Conservation (phyloP, 768 basidiomycete species). For the Russula brevipes region DNA sequence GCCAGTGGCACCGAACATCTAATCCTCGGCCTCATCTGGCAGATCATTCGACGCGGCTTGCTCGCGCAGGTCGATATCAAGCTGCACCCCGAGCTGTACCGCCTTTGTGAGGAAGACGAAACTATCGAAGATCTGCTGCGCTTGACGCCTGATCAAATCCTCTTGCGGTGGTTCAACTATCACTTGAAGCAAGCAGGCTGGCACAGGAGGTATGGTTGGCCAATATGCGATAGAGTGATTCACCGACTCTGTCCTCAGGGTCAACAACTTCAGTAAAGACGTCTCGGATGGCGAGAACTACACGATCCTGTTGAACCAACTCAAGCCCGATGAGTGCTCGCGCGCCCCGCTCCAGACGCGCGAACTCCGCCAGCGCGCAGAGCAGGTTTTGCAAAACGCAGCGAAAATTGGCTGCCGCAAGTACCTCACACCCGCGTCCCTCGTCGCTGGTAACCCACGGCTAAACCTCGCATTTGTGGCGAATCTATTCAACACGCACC, state of each 20-base stretch:
- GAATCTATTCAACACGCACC: slow-evolving; percentile 97
- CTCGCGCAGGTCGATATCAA: slow-evolving; percentile 97
- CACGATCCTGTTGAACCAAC: slow-evolving; percentile 90
- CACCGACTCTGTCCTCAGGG: slow-evolving; percentile 44
- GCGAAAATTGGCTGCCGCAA: slow-evolving; percentile 91
- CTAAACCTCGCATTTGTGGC: slow-evolving; percentile 98
- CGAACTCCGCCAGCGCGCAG: slow-evolving; percentile 80
- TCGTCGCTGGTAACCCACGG: slow-evolving; percentile 92
- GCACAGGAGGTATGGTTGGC: slow-evolving; percentile 60
- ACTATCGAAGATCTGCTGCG: slow-evolving; percentile 93
- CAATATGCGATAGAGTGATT: background rate
- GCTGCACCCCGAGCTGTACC: slow-evolving; percentile 93
- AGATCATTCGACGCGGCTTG: slow-evolving; percentile 90
- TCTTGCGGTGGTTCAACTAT: slow-evolving; percentile 99
- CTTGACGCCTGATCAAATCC: slow-evolving; percentile 93
- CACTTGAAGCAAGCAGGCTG: slow-evolving; percentile 95
- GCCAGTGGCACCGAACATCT: slow-evolving; percentile 93
- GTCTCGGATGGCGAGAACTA: slow-evolving; percentile 98
- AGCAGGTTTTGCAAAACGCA: slow-evolving; percentile 93
- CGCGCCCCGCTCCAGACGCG: slow-evolving; percentile 82
- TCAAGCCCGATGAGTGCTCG: slow-evolving; percentile 91
- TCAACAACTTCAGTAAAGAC: slow-evolving; percentile 96
- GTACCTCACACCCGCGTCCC: slow-evolving; percentile 87
- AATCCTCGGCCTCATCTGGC: slow-evolving; percentile 98
- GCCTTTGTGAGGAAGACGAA: slow-evolving; percentile 94